Evolutionary conservation across 2,329 filamentous ascomycete genomes (phyloP), one percentile per base, ranked within the genome.

Genomic region (Pseudocercospora fuligena): DNA sequence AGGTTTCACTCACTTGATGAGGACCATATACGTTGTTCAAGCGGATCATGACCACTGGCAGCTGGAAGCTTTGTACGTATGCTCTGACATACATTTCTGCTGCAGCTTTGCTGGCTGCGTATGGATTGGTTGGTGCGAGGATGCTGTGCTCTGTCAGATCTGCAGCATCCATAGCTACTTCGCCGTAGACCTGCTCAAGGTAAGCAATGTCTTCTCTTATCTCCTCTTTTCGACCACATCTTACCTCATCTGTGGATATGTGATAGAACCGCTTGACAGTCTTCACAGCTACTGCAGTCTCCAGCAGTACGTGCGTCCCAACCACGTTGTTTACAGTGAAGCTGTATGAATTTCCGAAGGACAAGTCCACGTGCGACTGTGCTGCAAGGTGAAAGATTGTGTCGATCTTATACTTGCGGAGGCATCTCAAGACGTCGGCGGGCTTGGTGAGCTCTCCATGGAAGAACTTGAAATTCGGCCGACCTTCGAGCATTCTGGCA

Each of bases 11-110:
- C 80, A 93, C 91, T 77, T 94, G 92, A 76, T 94, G 91, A 23
- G 92, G 92, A 0, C 92, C 92, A 74, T 94, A 95, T 31, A 94
- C 91, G 74, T 95, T 94, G 82, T 94, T 94, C 77, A 90, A 90
- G 59, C 92, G 86, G 29, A 94, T 90, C 72, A 94, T 92, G 70
- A 94, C 92, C 60, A 89, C 87, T 1, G 92, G 92, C 12, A 95
- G 83, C 78, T 91, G 90, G 83, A 93, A 94, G 78, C 89, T 92
- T 81, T 92, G 93, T 76, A 90, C 86, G 77, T 94, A 95, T n/a
- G 91, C 92, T 77, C 91, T 89, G n/a, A 94, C 91, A 60, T 76
- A 71, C 72, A 75, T 75, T 40, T 77, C 75, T 8, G 78, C 73
- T 23, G 78, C 78, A 5, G 78, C 78, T 69, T 81, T 81, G 53